Evolutionary conservation across 148 eudicot genomes (phyloP).

Genomic region (Vaccinium corymbosum): DNA sequence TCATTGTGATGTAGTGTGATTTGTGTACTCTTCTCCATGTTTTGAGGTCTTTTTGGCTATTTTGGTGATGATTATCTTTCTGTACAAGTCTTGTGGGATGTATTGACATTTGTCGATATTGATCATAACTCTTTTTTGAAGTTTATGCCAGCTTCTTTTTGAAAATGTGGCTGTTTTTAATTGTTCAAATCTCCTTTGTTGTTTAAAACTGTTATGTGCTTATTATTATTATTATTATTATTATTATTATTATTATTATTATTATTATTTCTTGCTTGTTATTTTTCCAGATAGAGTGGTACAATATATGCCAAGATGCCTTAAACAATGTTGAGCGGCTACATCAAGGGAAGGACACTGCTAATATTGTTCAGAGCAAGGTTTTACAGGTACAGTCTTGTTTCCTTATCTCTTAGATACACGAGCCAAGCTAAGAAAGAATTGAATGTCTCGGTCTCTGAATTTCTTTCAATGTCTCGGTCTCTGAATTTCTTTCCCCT

Average conservation of each 20-base stretch:
- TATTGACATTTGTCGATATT: background rate
- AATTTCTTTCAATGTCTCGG: background rate
- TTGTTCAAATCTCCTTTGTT: background rate
- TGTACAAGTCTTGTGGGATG: background rate
- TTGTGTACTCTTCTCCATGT: background rate
- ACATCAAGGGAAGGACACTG: constrained; percentile 71
- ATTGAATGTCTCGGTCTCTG: background rate
- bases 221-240: background rate
- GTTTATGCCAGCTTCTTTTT: background rate
- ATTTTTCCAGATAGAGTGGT: constrained; percentile 74
- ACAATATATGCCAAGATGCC: constrained; percentile 62
- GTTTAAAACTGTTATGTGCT: background rate
- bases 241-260: background rate
- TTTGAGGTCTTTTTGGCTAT: background rate
- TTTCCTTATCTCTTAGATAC: constrained; percentile 4
- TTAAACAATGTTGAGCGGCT: constrained; percentile 60
- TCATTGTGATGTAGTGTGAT: background rate
- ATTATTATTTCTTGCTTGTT: background rate
- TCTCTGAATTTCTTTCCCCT: constrained; percentile 10
- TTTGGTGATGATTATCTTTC: background rate
- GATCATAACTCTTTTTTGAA: background rate
- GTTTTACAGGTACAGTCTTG: constrained; percentile 58
- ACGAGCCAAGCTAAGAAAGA: background rate
- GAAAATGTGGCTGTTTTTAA: background rate
- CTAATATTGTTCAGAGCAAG: constrained; percentile 66